Evolutionary conservation across 257 asterid species (phyloP).

Genomic region (Rehmannia glutinosa): DNA sequence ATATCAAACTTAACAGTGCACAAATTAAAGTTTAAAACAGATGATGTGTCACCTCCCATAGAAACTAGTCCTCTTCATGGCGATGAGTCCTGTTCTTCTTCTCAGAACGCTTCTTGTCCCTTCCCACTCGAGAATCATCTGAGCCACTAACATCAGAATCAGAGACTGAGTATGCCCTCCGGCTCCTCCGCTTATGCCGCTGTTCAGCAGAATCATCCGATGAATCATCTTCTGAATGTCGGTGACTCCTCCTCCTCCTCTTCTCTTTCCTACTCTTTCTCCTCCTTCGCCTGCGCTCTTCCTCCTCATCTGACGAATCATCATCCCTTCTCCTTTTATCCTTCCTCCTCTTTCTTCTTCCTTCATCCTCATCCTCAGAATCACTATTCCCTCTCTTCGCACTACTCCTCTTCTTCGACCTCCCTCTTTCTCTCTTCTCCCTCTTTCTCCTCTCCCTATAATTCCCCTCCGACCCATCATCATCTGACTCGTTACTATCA

Average conservation of each 20-base stretch:
- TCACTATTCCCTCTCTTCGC: conserved; percentile 43
- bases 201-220: conserved; percentile 57
- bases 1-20: background rate
- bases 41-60: background rate
- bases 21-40: background rate
- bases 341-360: conserved; percentile 39
- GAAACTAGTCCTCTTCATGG: conserved; percentile 36
- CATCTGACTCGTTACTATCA: conserved; percentile 39
- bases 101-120: conserved; percentile 65
- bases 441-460: conserved; percentile 28
- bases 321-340: conserved; percentile 54
- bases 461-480: too few relatives aligned
- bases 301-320: conserved; percentile 47
- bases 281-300: conserved; percentile 36
- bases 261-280: conserved; percentile 64
- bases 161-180: conserved; percentile 34
- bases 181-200: conserved; percentile 50
- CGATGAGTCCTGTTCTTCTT: conserved; percentile 63
- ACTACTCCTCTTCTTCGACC: conserved; percentile 57
- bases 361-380: conserved; percentile 51
- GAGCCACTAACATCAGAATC: conserved; percentile 52
- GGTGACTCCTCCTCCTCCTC: conserved; percentile 61
- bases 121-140: conserved; percentile 66
- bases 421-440: conserved; percentile 58
- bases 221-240: conserved; percentile 38